These are phyloP conservation scores for Penicillium pancosmium DNA, from an alignment of 495 filamentous ascomycete genomes.

Conservation along the genomic window DNA sequence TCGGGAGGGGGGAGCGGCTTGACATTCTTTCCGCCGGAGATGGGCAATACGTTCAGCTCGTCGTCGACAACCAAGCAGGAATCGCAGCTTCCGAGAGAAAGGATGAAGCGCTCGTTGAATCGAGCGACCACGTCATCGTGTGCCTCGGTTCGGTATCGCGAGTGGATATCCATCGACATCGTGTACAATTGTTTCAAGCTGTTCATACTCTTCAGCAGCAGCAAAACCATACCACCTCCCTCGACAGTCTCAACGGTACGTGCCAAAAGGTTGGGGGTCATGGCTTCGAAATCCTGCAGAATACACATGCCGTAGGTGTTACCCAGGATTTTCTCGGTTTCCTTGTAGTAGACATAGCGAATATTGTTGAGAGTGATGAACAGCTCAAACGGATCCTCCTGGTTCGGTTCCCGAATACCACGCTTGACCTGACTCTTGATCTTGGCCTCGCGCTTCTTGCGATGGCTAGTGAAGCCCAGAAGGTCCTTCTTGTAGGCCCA, in stretches of 20 bases:
- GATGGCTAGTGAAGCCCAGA: slow-evolving; percentile 90
- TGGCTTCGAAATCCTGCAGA: slow-evolving; percentile 95
- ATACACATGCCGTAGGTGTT: slow-evolving; percentile 99
- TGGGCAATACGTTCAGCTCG: slow-evolving; percentile 95
- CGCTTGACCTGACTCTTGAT: slow-evolving; percentile 98
- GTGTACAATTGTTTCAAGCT: slow-evolving; percentile 98
- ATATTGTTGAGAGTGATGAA: slow-evolving; percentile 97
- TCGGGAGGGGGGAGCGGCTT: slow-evolving; percentile 76
- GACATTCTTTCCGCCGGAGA: slow-evolving; percentile 94
- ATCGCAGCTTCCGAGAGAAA: slow-evolving; percentile 92
- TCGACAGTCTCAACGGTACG: slow-evolving; percentile 97
- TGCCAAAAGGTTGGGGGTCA: slow-evolving; percentile 94
- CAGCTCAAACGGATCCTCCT: slow-evolving; percentile 95
- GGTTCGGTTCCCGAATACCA: slow-evolving; percentile 91
- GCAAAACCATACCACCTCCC: slow-evolving; percentile 87
- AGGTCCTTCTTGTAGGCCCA: slow-evolving; percentile 99
- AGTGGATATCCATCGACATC: slow-evolving; percentile 96
- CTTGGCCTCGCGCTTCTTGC: slow-evolving; percentile 96
- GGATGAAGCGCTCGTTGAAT: slow-evolving; percentile 97
- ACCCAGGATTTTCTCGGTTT: slow-evolving; percentile 98
- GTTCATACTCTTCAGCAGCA: slow-evolving; percentile 94
- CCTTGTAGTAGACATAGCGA: slow-evolving; percentile 99
- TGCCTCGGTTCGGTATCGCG: slow-evolving; percentile 94
- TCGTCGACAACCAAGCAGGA: slow-evolving; percentile 96
- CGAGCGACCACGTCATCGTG: slow-evolving; percentile 93